Evolutionary conservation across 2,329 filamentous ascomycete genomes (phyloP), one percentile per base, ranked within the genome.

Genomic region (Akanthomyces uredinophilus): DNA sequence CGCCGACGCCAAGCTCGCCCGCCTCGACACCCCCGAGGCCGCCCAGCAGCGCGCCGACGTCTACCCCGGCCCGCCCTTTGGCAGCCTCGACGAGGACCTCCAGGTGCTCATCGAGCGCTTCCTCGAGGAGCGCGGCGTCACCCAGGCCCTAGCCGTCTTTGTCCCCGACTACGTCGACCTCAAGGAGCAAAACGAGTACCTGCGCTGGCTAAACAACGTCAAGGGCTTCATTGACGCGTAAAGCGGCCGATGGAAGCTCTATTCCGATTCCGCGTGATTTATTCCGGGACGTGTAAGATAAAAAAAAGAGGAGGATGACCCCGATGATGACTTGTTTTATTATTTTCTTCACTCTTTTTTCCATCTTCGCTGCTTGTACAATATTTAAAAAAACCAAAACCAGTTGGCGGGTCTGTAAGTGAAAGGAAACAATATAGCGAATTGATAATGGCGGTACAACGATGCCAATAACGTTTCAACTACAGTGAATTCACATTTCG

Each of bases 171-270:
- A 96, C 80, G 93, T 98, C 72, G 92, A 98, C 74, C 86, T 90
- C 78, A 99, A 99, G 88, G 95, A 99, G 86, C 94, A 98, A 86
- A 90, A 87, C 79, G 95, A 99, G 83, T 99, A 99, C 77, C 80
- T 96, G 65, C 80, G 84, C 67, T 99, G 96, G 95, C 81, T 99
- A 75, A 84, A 87, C 76, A 90, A 90, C 73, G 84, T 97, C 77
- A 95, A 94, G 86, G 80, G 78, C 66, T 97, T 98, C 73, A 81
- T 97, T 68, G 88, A 90, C 73, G 87, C 87, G 64, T 92, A 80
- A 75, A 62, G 41, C 27, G 13, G 4, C 8, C 29, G n/a, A 27
- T 16, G 32, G 32, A 35, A 35, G 5, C 22, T 6, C 3, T 43
- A 14, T 29, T n/a, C n/a, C 27, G 27, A 29, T 29, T 29, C 6